Evolutionary conservation across 2,329 filamentous ascomycete species (phyloP).

Genomic region (Aureobasidium leucospermi): DNA sequence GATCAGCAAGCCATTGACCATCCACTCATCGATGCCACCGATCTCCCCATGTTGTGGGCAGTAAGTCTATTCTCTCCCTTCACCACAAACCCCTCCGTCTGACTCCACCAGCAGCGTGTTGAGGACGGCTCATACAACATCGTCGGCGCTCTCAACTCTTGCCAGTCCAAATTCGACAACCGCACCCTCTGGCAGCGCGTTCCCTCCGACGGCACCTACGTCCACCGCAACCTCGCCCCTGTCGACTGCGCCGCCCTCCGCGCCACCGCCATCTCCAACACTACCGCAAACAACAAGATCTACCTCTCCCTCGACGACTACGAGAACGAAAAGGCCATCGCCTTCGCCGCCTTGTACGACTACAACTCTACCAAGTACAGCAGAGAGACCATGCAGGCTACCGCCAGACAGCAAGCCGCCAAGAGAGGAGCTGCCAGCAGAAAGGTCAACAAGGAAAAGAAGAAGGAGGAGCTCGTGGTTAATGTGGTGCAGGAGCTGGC

Average conservation of each 20-base stretch:
- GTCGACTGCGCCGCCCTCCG: background rate
- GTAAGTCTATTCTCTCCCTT: background rate
- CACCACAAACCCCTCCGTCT: rapidly evolving
- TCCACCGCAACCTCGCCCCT: background rate
- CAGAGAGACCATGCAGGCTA: background rate
- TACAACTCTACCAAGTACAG: background rate
- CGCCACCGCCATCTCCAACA: background rate
- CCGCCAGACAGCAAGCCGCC: background rate
- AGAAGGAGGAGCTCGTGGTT: background rate
- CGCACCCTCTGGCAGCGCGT: background rate
- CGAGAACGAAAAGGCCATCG: background rate
- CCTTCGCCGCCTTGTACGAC: background rate
- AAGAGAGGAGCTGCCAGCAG: background rate
- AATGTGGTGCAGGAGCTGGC: background rate
- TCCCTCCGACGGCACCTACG: background rate
- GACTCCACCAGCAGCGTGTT: background rate
- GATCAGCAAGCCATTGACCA: background rate
- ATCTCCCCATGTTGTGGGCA: background rate
- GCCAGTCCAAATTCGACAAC: background rate
- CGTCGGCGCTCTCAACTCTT: background rate
- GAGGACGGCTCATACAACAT: background rate
- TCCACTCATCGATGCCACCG: background rate
- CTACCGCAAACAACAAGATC: background rate
- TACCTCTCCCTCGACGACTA: background rate
- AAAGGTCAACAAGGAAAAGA: background rate